phyloP scores from a whole-genome alignment of 768 basidiomycete genomes.

The Paxillus involutus region DNA sequence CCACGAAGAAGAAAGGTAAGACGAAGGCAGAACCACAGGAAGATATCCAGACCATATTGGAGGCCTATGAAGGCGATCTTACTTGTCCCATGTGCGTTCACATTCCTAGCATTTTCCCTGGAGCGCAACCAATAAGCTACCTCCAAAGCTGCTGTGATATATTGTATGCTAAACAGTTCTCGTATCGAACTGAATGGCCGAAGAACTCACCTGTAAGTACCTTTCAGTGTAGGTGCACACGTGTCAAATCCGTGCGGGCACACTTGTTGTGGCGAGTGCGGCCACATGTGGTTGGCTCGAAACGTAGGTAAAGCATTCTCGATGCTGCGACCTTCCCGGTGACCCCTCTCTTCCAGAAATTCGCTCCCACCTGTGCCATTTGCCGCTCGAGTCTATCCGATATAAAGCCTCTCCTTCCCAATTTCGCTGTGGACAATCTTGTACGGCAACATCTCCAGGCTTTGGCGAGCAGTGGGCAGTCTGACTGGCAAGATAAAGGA shows the following conservation, averaged over 20 bases:
- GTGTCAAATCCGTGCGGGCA: slow-evolving; percentile 74
- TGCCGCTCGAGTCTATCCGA: slow-evolving; percentile 52
- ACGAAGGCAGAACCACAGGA: slow-evolving; percentile 31
- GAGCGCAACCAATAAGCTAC: neutral
- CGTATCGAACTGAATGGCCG: neutral
- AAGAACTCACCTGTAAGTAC: neutral
- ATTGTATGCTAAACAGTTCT: slow-evolving; percentile 45
- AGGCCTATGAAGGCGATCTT: slow-evolving; percentile 61
- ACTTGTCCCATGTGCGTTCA: slow-evolving; percentile 68
- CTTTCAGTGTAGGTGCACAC: slow-evolving; percentile 56
- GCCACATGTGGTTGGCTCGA: slow-evolving; percentile 55
- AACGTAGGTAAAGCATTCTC: slow-evolving; percentile 39
- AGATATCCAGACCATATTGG: slow-evolving; percentile 33
- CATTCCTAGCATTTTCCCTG: neutral
- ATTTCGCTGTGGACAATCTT: slow-evolving; percentile 58
- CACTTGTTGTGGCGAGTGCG: slow-evolving; percentile 68
- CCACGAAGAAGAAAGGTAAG: slow-evolving; percentile 46
- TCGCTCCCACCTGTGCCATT: slow-evolving; percentile 51
- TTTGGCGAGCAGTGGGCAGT: slow-evolving; percentile 44
- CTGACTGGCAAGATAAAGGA: slow-evolving; percentile 56
- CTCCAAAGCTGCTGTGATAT: slow-evolving; percentile 66
- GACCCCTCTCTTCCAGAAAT: slow-evolving; percentile 29
- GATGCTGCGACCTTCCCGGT: neutral
- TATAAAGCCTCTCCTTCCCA: slow-evolving; percentile 55
- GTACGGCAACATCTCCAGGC: slow-evolving; percentile 59